Percentiles rank a stretch among this genome's conserved stretches.
Evolutionary conservation across 768 basidiomycete genomes (phyloP).

Genomic region (Calocera viscosa): DNA sequence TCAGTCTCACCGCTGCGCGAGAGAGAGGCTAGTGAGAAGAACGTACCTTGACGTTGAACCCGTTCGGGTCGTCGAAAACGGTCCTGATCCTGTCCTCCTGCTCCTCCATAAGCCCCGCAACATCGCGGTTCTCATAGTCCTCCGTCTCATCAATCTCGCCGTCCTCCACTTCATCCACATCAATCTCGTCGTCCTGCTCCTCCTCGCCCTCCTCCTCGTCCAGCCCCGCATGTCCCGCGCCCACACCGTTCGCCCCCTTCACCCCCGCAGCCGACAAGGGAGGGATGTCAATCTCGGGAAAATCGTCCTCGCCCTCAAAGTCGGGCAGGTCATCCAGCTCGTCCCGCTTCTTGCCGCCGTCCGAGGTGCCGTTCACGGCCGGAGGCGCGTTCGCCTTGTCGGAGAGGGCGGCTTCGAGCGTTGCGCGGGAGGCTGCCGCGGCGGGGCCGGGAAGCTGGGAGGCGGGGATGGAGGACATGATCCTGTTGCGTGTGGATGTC

Average conservation of each 20-base stretch:
- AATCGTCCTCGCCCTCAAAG: conserved; percentile 4
- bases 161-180: conserved; percentile 43
- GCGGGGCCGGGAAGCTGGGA: conserved; percentile 1
- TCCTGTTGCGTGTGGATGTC: no score
- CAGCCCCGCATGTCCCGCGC: background rate
- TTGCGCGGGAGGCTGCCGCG: background rate
- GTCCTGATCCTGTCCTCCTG: conserved; percentile 68
- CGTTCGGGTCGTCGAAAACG: conserved; percentile 82
- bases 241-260: conserved; percentile 3
- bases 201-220: background rate
- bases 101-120: conserved; percentile 41
- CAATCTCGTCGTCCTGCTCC: conserved; percentile 44
- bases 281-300: conserved; percentile 1
- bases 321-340: background rate
- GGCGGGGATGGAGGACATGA: no score
- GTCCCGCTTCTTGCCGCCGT: background rate
- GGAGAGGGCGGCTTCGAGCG: conserved; percentile 8
- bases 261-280: background rate
- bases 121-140: conserved; percentile 42
- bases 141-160: conserved; percentile 20
- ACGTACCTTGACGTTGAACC: conserved; percentile 90
- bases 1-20: background rate
- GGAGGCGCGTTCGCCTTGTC: conserved; percentile 15
- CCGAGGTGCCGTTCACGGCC: background rate
- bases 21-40: conserved; percentile 14